These are phyloP conservation scores for Stipa capillata DNA, from an alignment of 176 grass and related monocot species.

Conservation along the genomic window DNA sequence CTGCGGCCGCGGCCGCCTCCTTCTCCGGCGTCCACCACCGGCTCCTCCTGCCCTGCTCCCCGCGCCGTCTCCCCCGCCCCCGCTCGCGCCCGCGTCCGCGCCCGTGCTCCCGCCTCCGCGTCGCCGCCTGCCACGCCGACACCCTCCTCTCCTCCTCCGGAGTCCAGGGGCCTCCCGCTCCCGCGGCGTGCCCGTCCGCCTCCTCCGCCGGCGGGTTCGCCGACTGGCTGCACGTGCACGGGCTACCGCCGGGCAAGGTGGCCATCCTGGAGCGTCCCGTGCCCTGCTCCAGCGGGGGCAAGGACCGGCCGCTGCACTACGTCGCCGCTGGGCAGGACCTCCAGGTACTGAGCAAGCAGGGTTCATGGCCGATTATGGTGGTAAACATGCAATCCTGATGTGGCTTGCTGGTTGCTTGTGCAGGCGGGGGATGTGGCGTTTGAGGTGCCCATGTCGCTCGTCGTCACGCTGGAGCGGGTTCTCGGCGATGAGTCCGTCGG, in stretches of 20 bases:
- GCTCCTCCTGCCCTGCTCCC: no score
- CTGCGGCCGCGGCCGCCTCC: no score
- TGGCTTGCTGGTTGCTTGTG: background rate
- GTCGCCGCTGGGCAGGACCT: slow-evolving; percentile 67
- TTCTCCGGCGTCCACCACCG: no score
- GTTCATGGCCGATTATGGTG: background rate
- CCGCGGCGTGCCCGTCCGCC: slow-evolving; percentile 25
- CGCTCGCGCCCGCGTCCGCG: no score
- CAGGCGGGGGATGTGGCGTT: slow-evolving; percentile 91
- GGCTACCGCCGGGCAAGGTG: slow-evolving; percentile 61
- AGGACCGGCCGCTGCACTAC: slow-evolving; percentile 57
- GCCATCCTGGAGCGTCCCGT: slow-evolving; percentile 59
- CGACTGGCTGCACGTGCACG: slow-evolving; percentile 55
- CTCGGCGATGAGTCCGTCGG: slow-evolving; percentile 86
- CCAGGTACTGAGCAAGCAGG: slow-evolving; percentile 23
- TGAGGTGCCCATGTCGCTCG: slow-evolving; percentile 74
- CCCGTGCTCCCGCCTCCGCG: slow-evolving; percentile 5
- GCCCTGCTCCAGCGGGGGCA: slow-evolving; percentile 51
- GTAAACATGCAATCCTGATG: background rate
- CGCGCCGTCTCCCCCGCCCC: no score
- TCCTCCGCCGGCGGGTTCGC: slow-evolving; percentile 41
- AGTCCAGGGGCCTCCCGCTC: background rate
- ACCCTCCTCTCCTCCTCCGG: slow-evolving; percentile 32
- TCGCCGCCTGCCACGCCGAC: slow-evolving; percentile 49
- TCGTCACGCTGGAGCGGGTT: slow-evolving; percentile 86